Evolutionary conservation across 1,139 yeast species (phyloP).

Genomic region (Hemisphaericaspora xylanilytica): DNA sequence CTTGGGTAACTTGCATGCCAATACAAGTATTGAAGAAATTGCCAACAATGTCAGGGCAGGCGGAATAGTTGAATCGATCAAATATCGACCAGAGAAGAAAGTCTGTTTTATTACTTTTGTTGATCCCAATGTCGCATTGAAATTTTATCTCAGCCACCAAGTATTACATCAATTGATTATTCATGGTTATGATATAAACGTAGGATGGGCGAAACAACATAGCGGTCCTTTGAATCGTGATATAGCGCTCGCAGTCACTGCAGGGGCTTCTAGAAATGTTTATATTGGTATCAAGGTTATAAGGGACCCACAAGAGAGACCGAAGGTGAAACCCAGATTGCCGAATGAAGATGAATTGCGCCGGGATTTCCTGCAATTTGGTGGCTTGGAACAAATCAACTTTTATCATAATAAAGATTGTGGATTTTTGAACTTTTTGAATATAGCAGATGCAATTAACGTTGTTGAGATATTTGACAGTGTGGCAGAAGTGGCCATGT

Average conservation of each 20-base stretch:
- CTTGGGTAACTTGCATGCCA: conserved; percentile 45
- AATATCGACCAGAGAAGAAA: conserved; percentile 34
- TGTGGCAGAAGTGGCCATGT: conserved; percentile 14
- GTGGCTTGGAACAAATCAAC: conserved; percentile 47
- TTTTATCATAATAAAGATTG: conserved; percentile 46
- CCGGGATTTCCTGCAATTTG: conserved; percentile 38
- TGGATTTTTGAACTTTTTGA: conserved; percentile 45
- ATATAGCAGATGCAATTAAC: conserved; percentile 38
- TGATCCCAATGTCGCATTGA: conserved; percentile 42
- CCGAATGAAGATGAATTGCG: conserved; percentile 46
- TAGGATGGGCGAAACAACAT: conserved; percentile 49
- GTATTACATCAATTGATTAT: conserved; percentile 45
- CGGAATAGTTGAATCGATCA: conserved; percentile 44
- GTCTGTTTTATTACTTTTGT: conserved; percentile 47
- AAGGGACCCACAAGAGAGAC: conserved; percentile 16
- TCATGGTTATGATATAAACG: conserved; percentile 45
- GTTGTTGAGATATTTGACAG: conserved; percentile 35
- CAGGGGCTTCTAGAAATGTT: conserved; percentile 50
- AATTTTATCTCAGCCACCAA: conserved; percentile 44
- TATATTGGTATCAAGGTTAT: conserved; percentile 41
- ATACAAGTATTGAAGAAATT: conserved; percentile 47
- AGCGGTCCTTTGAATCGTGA: conserved; percentile 41
- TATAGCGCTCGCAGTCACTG: conserved; percentile 44
- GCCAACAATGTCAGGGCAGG: conserved; percentile 51
- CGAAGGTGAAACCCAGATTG: conserved; percentile 19